Percentiles rank a stretch among this genome's conserved stretches.
Evolutionary conservation across 805 yeast genomes (phyloP).

Genomic region (Saturnispora halmiae): DNA sequence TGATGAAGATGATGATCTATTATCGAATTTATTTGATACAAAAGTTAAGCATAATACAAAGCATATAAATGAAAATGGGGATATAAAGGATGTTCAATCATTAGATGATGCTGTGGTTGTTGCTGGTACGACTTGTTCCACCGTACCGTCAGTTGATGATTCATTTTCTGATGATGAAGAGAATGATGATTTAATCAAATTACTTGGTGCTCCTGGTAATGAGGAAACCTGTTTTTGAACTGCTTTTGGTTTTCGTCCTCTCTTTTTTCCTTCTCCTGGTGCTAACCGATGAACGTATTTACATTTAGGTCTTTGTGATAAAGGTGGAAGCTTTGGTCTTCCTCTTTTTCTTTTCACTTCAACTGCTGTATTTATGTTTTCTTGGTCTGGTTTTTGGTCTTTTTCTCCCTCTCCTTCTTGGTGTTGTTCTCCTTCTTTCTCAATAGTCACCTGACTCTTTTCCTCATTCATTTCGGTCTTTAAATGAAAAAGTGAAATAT

Average conservation of each 20-base stretch:
- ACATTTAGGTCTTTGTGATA: constrained; percentile 21
- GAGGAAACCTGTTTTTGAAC: neutral
- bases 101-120: neutral
- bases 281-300: constrained; percentile 15
- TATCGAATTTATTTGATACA: constrained; percentile 1
- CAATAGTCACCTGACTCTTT: too few relatives aligned
- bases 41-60: neutral
- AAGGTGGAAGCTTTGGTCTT: constrained; percentile 25
- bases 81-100: neutral
- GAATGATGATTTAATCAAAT: constrained; percentile 8
- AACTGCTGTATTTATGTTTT: neutral
- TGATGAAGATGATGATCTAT: constrained; percentile 9
- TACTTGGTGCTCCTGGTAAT: neutral
- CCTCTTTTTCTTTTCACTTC: constrained; percentile 21
- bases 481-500: too few relatives aligned
- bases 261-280: constrained; percentile 13
- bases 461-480: too few relatives aligned
- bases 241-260: constrained; percentile 13
- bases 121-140: too few relatives aligned
- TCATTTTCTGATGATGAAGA: constrained; percentile 14
- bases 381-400: too few relatives aligned
- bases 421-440: too few relatives aligned
- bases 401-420: too few relatives aligned
- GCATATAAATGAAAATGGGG: constrained; percentile 3
- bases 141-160: constrained; percentile 7